A percentile compares a stretch with the other conserved stretches of the same genome.
phyloP scores from a whole-genome alignment of 2,329 filamentous ascomycete genomes.

The Aureobasidium sp. region DNA sequence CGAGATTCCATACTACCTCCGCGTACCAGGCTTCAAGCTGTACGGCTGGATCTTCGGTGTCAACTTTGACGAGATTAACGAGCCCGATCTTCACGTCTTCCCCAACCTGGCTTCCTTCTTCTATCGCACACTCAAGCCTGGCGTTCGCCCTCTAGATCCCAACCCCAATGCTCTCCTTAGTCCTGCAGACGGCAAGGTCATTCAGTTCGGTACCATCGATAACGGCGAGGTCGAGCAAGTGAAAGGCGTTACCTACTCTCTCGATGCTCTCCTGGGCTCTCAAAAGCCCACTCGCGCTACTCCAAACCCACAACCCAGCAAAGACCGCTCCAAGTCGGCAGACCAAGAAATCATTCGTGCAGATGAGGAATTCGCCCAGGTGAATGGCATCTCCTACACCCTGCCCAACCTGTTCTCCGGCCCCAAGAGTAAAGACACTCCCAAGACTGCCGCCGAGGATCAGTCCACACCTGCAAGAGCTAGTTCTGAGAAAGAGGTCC shows the following conservation, averaged over 20 bases:
- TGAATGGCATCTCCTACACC: constrained; percentile 95
- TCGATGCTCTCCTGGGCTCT: constrained; percentile 79
- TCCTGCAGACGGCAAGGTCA: constrained; percentile 80
- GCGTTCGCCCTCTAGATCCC: constrained; percentile 74
- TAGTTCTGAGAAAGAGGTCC: constrained; percentile 73
- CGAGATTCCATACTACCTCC: constrained; percentile 77
- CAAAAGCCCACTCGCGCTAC: constrained; percentile 42
- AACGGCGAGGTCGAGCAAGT: constrained; percentile 96
- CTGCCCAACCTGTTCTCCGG: constrained; percentile 82
- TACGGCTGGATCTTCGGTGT: constrained; percentile 92
- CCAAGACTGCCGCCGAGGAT: constrained; percentile 45
- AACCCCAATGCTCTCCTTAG: constrained; percentile 74
- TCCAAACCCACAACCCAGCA: constrained; percentile 29
- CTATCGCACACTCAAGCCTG: constrained; percentile 89
- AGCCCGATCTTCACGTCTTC: constrained; percentile 81
- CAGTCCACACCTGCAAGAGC: constrained; percentile 62
- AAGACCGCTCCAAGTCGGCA: constrained; percentile 28
- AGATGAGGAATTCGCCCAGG: constrained; percentile 85
- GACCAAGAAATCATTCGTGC: constrained; percentile 62
- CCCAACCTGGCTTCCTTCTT: constrained; percentile 95
- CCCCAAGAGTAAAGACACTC: not conserved
- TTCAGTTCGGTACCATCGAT: constrained; percentile 88
- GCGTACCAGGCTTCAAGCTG: constrained; percentile 82
- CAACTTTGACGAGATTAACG: constrained; percentile 76
- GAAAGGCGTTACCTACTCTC: constrained; percentile 95